phyloP scores from a whole-genome alignment of 306 rosid species.

The Comarum palustre region DNA sequence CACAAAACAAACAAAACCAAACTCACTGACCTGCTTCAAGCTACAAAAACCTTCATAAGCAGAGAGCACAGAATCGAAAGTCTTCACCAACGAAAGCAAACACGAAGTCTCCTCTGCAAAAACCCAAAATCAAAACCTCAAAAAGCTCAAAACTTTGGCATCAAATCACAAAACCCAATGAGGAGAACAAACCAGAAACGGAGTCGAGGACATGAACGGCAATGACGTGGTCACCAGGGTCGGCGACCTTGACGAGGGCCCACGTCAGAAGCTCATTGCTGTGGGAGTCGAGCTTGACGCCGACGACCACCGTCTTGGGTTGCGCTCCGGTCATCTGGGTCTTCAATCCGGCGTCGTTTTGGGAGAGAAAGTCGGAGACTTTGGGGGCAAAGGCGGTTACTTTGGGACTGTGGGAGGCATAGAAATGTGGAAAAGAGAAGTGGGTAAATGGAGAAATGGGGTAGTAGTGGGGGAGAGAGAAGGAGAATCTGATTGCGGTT shows the following conservation, averaged over 20 bases:
- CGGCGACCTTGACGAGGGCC: conserved; percentile 86
- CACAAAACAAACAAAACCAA: not conserved
- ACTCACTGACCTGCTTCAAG: conserved; percentile 64
- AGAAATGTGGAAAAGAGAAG: not conserved
- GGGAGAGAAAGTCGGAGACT: not conserved
- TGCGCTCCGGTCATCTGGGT: conserved; percentile 19
- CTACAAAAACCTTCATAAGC: conserved; percentile 88
- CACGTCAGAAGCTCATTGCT: conserved; percentile 87
- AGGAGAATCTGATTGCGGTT: no score
- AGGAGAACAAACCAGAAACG: conserved; percentile 36
- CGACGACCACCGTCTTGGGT: conserved; percentile 61
- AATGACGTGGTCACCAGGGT: conserved; percentile 80
- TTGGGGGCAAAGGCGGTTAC: not conserved
- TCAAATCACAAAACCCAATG: not conserved
- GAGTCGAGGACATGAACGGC: conserved; percentile 77
- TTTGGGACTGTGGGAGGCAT: not conserved
- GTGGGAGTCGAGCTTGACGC: conserved; percentile 60
- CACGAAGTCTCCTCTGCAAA: conserved; percentile 58
- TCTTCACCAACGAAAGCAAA: conserved; percentile 64
- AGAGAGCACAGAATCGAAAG: conserved; percentile 75
- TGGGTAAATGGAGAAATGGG: not conserved
- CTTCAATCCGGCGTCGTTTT: conserved; percentile 45
- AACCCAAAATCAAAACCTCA: not conserved
- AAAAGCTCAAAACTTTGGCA: not conserved
- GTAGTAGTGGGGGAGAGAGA: no score